Base-by-base conservation (phyloP, 169 alveolate genomes). In the Babesia ovis region DNA sequence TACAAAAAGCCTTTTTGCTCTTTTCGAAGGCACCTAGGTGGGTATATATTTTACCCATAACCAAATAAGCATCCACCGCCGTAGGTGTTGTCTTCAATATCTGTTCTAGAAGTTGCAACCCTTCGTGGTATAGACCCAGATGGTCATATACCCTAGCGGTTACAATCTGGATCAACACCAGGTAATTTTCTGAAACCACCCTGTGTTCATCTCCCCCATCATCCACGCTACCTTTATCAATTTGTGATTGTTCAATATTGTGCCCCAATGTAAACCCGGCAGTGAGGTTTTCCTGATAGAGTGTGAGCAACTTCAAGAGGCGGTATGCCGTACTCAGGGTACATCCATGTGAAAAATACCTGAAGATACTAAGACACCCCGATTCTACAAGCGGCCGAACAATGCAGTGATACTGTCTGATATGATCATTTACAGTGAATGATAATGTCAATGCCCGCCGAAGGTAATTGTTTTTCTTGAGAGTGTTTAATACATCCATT, bases 21-120 rank as follows among this genome's bases (percentile, higher is more conserved):
- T 27, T 41, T 8, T 37, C 51, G 22, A 61, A 60, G 20, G 34
- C 71, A 4, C 85, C 76, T 42, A 75, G 11, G 51, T 75, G 85
- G 22, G 45, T 27, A 22, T 75, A 62, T 12, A 75, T 45, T 45
- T 75, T 75, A 9, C 85, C 85, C 41, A 56, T 20, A 18, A 75
- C 11, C 48, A 59, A 31, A 25, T 34, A 46, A n/a, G 45, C 46
- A 37, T 75, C 85, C 1, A 61, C 50, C 16, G 77, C 55, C 32
- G 77, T 62, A 0, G 68, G 68, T 8, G 77, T n/a, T 35, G 53
- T 43, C 41, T 6, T 9, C 45, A 75, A 11, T 22, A 50, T 56
- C 22, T 31, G 46, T 22, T 64, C 64, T 39, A 75, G 18, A 8
- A 66, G 32, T 5, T 75, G 41, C 48, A 75, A 35, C 31, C 77